Evolutionary conservation across 2,329 filamentous ascomycete genomes (phyloP), one percentile per base, ranked within the genome.

Genomic region (Hypoxylon sp.): DNA sequence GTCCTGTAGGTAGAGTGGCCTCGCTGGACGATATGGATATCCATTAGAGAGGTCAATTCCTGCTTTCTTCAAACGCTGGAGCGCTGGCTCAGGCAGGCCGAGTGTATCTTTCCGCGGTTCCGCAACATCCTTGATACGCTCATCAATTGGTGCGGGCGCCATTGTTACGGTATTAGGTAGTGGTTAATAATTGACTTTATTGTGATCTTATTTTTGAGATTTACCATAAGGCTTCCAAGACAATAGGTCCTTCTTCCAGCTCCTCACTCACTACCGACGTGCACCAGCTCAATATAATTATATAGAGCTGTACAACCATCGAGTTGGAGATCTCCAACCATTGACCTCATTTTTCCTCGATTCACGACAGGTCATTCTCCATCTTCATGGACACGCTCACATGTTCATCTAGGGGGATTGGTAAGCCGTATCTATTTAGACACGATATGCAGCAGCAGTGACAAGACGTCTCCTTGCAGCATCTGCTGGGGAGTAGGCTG

Each of bases 11-110:
- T 89, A 93, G 0, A 93, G 81, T 0, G 91, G 91, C 53, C 85
- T 85, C 0, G 88, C 85, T 1, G 91, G 91, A 0, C 90, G 87
- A 73, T 93, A 92, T 0, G 91, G 91, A 71, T 93, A 93, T 0
- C 91, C 91, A 0, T 88, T 81, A 0, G 89, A 91, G 1, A 93
- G 82, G 75, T 94, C 90, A 59, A 93, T 85, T 1, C 89, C 90
- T 0, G 89, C 90, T 68, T 91, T 92, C 72, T 89, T 86, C 0
- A 93, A 83, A 3, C 91, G 85, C 54, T 84, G 81, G 1, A 85
- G 83, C 1, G 90, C 81, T 1, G 86, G 73, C 8, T 83, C 83
- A 2, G 91, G 91, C 6, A 93, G 81, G 0, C 83, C 84, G 0
- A 94, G 82, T 0, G 81, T 89, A 75, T 92, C 90, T 74, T 92